These are phyloP conservation scores for Boletus sensibilis DNA, from an alignment of 768 basidiomycete genomes.

Conservation along the genomic window DNA sequence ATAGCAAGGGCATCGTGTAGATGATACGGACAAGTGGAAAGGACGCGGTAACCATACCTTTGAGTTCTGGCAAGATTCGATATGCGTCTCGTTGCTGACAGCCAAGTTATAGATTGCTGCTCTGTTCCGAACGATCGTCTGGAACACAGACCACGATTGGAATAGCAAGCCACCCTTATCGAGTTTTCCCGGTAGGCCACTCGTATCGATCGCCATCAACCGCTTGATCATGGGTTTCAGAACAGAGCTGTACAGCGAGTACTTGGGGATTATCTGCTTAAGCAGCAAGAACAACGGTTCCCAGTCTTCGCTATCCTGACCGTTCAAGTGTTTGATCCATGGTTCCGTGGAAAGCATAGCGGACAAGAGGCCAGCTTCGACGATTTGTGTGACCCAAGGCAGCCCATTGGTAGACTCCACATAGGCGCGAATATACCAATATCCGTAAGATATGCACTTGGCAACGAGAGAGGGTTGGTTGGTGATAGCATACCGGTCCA, in stretches of 20 bases:
- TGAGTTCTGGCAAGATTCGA: conserved; percentile 26
- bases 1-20: not conserved
- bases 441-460: conserved; percentile 28
- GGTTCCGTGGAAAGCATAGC: conserved; percentile 28
- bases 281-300: conserved; percentile 28
- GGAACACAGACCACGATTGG: conserved; percentile 23
- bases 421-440: conserved; percentile 32
- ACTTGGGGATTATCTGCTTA: conserved; percentile 25
- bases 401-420: conserved; percentile 27
- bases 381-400: conserved; percentile 25
- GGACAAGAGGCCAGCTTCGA: conserved; percentile 26
- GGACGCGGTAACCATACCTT: conserved; percentile 14
- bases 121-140: conserved; percentile 18
- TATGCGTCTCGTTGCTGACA: conserved; percentile 11
- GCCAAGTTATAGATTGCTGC: conserved; percentile 8
- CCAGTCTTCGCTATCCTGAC: conserved; percentile 27
- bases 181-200: conserved; percentile 13
- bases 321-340: conserved; percentile 23
- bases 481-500: conserved; percentile 2
- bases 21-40: not conserved
- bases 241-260: conserved; percentile 25
- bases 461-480: conserved; percentile 15
- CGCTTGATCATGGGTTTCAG: conserved; percentile 19
- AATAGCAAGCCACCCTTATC: conserved; percentile 16
- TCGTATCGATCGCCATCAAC: conserved; percentile 13